phyloP scores from a whole-genome alignment of 2,329 filamentous ascomycete genomes.

The Tolypocladium sp. region DNA sequence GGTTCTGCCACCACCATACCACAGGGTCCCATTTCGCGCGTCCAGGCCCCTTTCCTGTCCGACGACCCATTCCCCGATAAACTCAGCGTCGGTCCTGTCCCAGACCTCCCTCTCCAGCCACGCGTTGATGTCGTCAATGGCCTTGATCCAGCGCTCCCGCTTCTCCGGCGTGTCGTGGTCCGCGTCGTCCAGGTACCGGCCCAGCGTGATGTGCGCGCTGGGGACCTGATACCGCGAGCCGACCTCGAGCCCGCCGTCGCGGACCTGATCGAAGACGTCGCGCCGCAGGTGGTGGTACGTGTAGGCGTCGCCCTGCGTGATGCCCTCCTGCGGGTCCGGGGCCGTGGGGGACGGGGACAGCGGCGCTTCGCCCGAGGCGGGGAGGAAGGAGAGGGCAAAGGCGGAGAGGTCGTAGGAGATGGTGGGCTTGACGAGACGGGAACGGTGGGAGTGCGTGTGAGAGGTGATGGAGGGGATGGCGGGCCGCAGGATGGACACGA shows the following conservation, averaged over 20 bases:
- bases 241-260: conserved; percentile 56
- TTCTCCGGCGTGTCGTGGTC: conserved; percentile 53
- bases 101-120: conserved; percentile 67
- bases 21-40: conserved; percentile 63
- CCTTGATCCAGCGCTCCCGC: conserved; percentile 55
- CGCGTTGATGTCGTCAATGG: conserved; percentile 67
- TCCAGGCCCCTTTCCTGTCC: conserved; percentile 78
- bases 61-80: conserved; percentile 71
- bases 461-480: conserved; percentile 52
- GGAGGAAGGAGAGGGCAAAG: conserved; percentile 78
- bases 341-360: conserved; percentile 27
- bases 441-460: conserved; percentile 56
- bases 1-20: conserved; percentile 79
- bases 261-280: conserved; percentile 59
- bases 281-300: conserved; percentile 86
- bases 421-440: conserved; percentile 72
- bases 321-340: conserved; percentile 22
- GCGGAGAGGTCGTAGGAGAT: conserved; percentile 80
- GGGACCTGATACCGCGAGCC: conserved; percentile 80
- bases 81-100: conserved; percentile 38
- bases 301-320: conserved; percentile 52
- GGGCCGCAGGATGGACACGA: conserved; percentile 50
- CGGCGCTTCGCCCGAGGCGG: conserved; percentile 55
- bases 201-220: conserved; percentile 82
- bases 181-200: conserved; percentile 60